These are phyloP conservation scores for Trichoderma citrinoviride DNA, from an alignment of 2,329 filamentous ascomycete genomes.

Conservation along the genomic window DNA sequence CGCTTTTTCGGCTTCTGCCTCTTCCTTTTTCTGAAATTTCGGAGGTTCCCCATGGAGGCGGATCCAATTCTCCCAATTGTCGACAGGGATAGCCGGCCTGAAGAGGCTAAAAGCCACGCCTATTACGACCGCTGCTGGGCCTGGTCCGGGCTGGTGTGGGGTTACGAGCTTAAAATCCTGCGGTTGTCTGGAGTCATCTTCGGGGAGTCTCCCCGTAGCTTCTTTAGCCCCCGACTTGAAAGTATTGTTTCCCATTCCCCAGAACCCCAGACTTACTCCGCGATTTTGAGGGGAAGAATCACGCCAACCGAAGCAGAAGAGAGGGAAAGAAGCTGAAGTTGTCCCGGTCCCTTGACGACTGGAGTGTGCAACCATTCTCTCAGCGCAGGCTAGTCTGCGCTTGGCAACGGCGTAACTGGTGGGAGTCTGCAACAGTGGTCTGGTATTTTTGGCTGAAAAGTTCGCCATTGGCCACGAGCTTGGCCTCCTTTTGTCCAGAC, in stretches of 20 bases:
- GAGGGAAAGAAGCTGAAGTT: background rate
- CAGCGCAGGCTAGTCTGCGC: background rate
- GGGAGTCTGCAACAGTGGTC: background rate
- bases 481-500: background rate
- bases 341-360: background rate
- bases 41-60: constrained; percentile 1
- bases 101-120: background rate
- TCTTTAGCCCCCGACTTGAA: too few relatives aligned
- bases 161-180: constrained; percentile 4
- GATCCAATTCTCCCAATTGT: background rate
- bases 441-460: background rate
- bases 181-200: background rate
- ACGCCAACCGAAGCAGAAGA: too few relatives aligned
- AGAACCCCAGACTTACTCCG: constrained; percentile 1
- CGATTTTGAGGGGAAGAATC: constrained; percentile 3
- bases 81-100: background rate
- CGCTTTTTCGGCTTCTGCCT: background rate
- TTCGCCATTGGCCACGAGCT: background rate
- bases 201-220: constrained; percentile 5
- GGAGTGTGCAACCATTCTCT: background rate
- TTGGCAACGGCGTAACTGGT: constrained; percentile 2
- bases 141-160: background rate
- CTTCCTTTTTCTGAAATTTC: background rate
- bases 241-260: background rate
- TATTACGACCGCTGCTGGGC: background rate